Evolutionary conservation across 805 yeast genomes (phyloP), one percentile per base, ranked within the genome.

Genomic region (Yarrowia sp.): DNA sequence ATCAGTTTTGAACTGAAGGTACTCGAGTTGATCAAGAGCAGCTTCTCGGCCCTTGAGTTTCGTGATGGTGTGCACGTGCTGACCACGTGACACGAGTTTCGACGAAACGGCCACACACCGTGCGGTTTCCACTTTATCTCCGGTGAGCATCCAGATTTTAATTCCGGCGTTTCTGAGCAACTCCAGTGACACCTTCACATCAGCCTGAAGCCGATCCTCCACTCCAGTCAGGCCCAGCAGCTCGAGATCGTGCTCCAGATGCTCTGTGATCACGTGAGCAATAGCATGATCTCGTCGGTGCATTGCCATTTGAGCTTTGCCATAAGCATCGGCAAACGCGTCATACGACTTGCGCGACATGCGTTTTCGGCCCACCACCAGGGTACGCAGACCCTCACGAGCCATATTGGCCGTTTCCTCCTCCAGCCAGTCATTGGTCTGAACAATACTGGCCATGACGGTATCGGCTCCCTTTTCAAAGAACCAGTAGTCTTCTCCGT

Each of bases 331-430:
- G 50, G 81, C 80, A 72, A 95, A 95, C 10, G 83, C 83, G 35
- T 85, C 85, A 72, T 84, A 90, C 1, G 80, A 68, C 61, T 82
- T 80, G 10, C 72, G 71, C 6, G 82, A 78, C 48, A 95, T 76
- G 71, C 82, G 86, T 76, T 90, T 92, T 66, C 96, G 83, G n/a
- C 92, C 98, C 69, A 95, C 86, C 2, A 95, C 99, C 70, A 95
- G 81, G 0, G 99, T 95, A 73, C 99, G 84, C 68, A 95, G 81
- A 15, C 99, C 99, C 77, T 95, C 99, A 67, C 99, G 86, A 0
- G 99, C 98, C 98, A 95, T 92, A 71, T 95, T 95, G 17, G 92
- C 87, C 0, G 97, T 91, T 75, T 95, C 99, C 77, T 95, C 99
- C 66, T 96, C 99, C 31, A 95, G 78, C 99, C 99, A 95, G 74